These are phyloP conservation scores for Hemileccinum rubropunctum DNA, from an alignment of 768 basidiomycete genomes.

Conservation along the genomic window DNA sequence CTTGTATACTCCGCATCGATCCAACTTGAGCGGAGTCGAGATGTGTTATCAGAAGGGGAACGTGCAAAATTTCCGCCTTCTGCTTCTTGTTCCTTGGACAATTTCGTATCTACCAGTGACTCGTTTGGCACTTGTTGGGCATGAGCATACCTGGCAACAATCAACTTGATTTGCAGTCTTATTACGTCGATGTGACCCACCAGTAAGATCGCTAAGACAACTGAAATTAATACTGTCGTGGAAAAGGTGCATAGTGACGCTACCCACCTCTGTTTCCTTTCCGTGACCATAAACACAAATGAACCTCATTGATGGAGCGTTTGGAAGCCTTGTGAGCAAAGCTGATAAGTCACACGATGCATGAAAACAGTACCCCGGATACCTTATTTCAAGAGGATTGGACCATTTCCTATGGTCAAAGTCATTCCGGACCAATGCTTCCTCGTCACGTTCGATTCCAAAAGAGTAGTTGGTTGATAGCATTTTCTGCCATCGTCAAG, in stretches of 20 bases:
- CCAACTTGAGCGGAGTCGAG: constrained; percentile 55
- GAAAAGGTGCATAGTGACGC: constrained; percentile 1
- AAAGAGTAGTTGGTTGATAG: constrained; percentile 81
- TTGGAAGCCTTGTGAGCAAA: constrained; percentile 57
- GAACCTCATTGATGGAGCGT: constrained; percentile 89
- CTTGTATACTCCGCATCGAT: constrained; percentile 85
- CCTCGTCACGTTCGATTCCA: constrained; percentile 79
- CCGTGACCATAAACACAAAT: constrained; percentile 95
- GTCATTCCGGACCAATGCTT: constrained; percentile 60
- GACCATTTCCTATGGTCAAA: constrained; percentile 84
- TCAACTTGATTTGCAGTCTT: neutral
- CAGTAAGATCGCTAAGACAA: constrained; percentile 75
- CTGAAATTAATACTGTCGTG: neutral
- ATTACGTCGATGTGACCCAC: constrained; percentile 36
- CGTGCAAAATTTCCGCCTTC: constrained; percentile 42
- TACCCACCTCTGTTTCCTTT: constrained; percentile 84
- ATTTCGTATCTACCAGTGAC: constrained; percentile 40
- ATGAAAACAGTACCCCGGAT: neutral
- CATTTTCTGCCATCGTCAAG: constrained; percentile 54
- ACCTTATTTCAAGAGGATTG: constrained; percentile 85
- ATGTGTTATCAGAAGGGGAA: constrained; percentile 53
- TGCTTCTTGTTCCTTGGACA: constrained; percentile 44
- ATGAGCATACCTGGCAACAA: constrained; percentile 59
- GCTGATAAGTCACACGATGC: neutral
- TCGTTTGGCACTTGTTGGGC: constrained; percentile 70